These are phyloP conservation scores for Cryphonectria carpinicola DNA, from an alignment of 2,329 filamentous ascomycete species.

Conservation along the genomic window DNA sequence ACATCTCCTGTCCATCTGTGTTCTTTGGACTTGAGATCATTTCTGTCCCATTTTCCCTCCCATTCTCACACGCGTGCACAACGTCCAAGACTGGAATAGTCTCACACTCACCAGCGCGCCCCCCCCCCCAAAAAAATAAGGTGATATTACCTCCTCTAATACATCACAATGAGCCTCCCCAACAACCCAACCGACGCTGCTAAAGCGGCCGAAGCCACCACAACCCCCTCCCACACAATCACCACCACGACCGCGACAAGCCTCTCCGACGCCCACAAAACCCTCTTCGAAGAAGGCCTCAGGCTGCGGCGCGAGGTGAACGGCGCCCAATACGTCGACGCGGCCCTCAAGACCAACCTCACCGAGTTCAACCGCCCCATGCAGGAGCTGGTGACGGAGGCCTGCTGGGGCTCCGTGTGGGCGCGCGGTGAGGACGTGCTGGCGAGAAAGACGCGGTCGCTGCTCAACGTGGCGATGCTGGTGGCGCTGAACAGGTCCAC, in stretches of 20 bases:
- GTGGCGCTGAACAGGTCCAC: constrained; percentile 60
- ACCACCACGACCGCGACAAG: constrained; percentile 27
- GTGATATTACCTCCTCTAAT: background rate
- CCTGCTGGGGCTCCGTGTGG: constrained; percentile 68
- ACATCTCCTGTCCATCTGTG: background rate
- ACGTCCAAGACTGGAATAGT: background rate
- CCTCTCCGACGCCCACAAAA: constrained; percentile 48
- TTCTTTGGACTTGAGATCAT: background rate
- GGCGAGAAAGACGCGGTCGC: constrained; percentile 61
- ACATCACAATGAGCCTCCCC: constrained; percentile 30
- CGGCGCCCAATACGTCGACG: constrained; percentile 64
- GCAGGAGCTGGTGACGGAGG: constrained; percentile 67
- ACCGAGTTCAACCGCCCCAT: constrained; percentile 63
- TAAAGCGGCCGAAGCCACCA: background rate
- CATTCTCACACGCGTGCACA: background rate
- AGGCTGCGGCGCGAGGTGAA: constrained; percentile 63
- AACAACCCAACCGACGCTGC: background rate
- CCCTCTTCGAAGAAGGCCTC: constrained; percentile 64
- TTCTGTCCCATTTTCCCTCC: background rate
- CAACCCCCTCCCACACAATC: background rate
- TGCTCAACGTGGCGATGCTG: constrained; percentile 67
- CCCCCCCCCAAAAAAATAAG: background rate
- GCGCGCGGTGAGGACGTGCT: constrained; percentile 62
- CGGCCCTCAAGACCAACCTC: constrained; percentile 57
- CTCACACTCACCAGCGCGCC: background rate